These are phyloP conservation scores for Fusarium pseudonygamai DNA, from an alignment of 2,329 filamentous ascomycete genomes.

Conservation along the genomic window DNA sequence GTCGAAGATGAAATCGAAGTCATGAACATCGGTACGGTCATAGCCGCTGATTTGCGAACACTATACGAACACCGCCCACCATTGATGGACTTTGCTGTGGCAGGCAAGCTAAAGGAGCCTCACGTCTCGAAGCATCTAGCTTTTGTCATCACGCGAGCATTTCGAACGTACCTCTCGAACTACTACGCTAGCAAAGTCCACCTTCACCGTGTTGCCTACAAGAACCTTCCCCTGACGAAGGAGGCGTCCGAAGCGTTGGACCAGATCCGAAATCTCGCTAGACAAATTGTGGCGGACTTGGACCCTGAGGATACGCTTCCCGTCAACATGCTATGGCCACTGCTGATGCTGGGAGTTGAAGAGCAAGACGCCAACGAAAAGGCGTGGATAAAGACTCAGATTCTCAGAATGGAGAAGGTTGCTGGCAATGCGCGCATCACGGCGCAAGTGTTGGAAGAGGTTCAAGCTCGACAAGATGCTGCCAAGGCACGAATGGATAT, in stretches of 20 bases:
- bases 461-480: conserved; percentile 55
- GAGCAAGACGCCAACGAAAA: conserved; percentile 60
- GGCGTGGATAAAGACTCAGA: conserved; percentile 60
- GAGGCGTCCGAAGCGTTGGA: conserved; percentile 58
- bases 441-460: conserved; percentile 57
- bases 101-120: conserved; percentile 58
- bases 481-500: conserved; percentile 54
- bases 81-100: conserved; percentile 65
- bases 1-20: conserved; percentile 68
- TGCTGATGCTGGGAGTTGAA: conserved; percentile 65
- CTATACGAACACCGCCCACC: conserved; percentile 61
- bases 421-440: conserved; percentile 56
- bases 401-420: conserved; percentile 58
- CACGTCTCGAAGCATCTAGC: conserved; percentile 60
- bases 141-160: conserved; percentile 61
- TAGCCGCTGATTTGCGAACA: conserved; percentile 59
- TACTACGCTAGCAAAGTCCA: conserved; percentile 66
- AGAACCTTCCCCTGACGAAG: conserved; percentile 60
- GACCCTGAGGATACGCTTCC: conserved; percentile 58
- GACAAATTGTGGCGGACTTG: conserved; percentile 53
- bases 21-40: conserved; percentile 62
- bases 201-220: conserved; percentile 66
- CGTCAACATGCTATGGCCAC: conserved; percentile 66
- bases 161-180: conserved; percentile 65
- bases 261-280: conserved; percentile 59